Conservation (phyloP, 2,329 filamentous ascomycete species). For the Venturia asperata region DNA sequence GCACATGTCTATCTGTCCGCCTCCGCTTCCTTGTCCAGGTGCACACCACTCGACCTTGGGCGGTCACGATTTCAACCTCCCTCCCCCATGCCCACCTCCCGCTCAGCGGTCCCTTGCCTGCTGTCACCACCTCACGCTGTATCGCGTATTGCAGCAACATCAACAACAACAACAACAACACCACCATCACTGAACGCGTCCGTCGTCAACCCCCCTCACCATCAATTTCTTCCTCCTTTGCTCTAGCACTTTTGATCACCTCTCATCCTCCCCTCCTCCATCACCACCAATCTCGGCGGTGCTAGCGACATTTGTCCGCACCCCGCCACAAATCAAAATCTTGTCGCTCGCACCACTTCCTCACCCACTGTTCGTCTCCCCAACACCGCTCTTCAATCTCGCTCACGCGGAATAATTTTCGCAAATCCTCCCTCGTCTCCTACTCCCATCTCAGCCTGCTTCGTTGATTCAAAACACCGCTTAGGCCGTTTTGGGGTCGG, state of each 20-base stretch:
- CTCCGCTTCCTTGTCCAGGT: conserved; percentile 16
- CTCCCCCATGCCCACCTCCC: conserved; percentile 13
- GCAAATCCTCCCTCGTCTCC: neutral
- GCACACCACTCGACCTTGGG: conserved; percentile 1
- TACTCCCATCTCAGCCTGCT: neutral
- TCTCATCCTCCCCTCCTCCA: neutral
- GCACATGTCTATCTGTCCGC: conserved; percentile 23
- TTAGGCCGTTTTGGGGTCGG: conserved; percentile 14
- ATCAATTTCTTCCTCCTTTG: neutral
- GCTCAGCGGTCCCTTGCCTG: conserved; percentile 16
- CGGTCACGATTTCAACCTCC: conserved; percentile 11
- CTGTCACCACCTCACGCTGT: conserved; percentile 2
- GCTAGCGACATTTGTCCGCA: neutral
- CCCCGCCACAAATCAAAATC: neutral
- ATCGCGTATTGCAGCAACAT: neutral
- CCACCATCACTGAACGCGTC: conserved; percentile 1
- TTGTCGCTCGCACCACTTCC: neutral
- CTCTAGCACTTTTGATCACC: neutral
- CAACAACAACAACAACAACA: neutral
- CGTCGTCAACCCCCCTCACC: neutral
- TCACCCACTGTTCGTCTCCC: neutral
- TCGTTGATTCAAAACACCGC: conserved; percentile 17
- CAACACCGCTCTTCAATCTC: neutral
- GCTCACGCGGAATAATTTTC: neutral
- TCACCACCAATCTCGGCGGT: neutral